A percentile compares a stretch with the other conserved stretches of the same genome.
Evolutionary conservation across 1,284 basidiomycete species (phyloP).

Genomic region (Taiwanofungus camphoratus): DNA sequence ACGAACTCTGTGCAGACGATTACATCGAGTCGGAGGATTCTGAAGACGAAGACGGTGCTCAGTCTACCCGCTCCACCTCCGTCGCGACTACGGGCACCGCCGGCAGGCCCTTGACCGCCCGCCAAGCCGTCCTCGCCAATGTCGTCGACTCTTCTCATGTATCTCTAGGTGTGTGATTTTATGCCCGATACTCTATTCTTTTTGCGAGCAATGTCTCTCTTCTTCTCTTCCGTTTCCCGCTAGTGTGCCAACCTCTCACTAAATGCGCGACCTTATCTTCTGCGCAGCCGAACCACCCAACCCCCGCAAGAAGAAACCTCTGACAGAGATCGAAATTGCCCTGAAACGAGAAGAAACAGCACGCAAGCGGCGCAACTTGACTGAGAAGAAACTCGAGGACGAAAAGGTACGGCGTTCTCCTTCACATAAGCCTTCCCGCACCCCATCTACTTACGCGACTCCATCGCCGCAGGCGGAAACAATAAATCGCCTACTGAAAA

Average conservation of each 20-base stretch:
- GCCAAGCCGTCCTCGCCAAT: conserved; percentile 67
- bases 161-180: conserved; percentile 47
- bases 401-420: conserved; percentile 68
- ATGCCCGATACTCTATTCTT: neutral
- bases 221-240: too few species aligned
- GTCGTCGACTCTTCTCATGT: conserved; percentile 63
- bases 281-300: conserved; percentile 41
- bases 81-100: conserved; percentile 29
- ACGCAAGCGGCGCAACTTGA: conserved; percentile 77
- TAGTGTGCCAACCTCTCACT: too few species aligned
- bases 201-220: too few species aligned
- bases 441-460: conserved; percentile 1
- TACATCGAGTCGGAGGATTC: conserved; percentile 55
- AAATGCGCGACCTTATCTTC: conserved; percentile 1
- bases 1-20: conserved; percentile 8
- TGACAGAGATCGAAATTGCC: conserved; percentile 80
- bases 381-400: conserved; percentile 88
- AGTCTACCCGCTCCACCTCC: conserved; percentile 26
- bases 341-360: conserved; percentile 83
- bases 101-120: conserved; percentile 53
- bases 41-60: conserved; percentile 31
- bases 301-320: conserved; percentile 63
- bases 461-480: conserved; percentile 58
- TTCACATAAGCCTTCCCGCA: too few species aligned
- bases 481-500: conserved; percentile 87